Evolutionary conservation across 75 land plant species (phyloP), one percentile per base, ranked within the genome.

Genomic region (Sequoiadendron giganteum): DNA sequence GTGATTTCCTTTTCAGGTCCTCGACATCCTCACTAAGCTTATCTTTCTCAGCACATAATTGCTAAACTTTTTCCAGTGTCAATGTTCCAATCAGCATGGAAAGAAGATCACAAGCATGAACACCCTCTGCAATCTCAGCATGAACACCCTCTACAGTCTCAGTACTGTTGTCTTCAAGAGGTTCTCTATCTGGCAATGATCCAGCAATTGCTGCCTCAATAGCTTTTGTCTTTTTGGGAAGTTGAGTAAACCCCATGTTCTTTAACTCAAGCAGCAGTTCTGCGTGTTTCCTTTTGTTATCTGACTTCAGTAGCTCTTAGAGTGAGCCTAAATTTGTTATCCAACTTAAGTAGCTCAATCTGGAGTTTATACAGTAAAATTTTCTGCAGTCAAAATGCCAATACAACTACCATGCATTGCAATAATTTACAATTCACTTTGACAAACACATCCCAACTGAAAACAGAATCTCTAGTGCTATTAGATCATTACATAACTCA

Each of bases 261-360:
- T 93, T 91, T 82, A 98, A 87, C 88, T 98, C 99, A 83, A 88
- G 84, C 43, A 97, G 87, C 38, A 98, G 89, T 18, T 97, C 99
- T 45, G 95, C 94, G 87, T 92, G 92, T 87, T 95, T 97, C 85
- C 99, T 93, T 90, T 97, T 98, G 92, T 84, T n/a, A n/a, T n/a
- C n/a, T n/a, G n/a, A n/a, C n/a, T n/a, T n/a, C n/a, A n/a, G n/a
- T n/a, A n/a, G n/a, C n/a, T 4, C 92, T 95, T 34, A 96, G 94
- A 39, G 97, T 96, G 88, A 98, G 96, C 86, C 99, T 89, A 45
- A 96, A 95, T 86, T 95, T 98, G 93, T 98, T 98, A 55, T 95
- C 99, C 80, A 95, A 85, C 86, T 93, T 97, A 80, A 91, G 86
- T 79, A 97, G 85, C 16, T 98, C 99, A 81, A 78, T 52, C 72